Base-by-base conservation (phyloP, 2,329 filamentous ascomycete species). In the Trichoderma semiorbis region DNA sequence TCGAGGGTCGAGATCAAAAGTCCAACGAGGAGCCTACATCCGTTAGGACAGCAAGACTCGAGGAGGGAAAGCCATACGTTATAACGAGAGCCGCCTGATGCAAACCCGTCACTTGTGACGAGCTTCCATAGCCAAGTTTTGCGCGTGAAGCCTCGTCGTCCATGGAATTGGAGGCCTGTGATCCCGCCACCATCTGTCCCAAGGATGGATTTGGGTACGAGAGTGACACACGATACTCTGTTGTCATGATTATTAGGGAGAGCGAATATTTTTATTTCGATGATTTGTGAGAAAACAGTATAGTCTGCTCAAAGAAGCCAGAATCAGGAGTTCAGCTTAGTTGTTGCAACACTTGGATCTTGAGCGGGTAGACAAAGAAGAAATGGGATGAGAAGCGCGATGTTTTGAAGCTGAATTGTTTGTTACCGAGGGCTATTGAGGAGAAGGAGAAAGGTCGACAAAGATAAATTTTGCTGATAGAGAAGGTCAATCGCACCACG, bases 1-100 rank as follows among this genome's bases (percentile, higher is more conserved):
- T 89, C 87, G 50, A 89, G 81, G 30, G 85, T 88, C 5, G 87
- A 88, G 74, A 89, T 87, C 18, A 89, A 81, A 3, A 89, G 81
- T 3, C 87, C 87, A 3, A 84, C 74, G 11, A 88, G 82, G 64
- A 88, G 81, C 57, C 85, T 88, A 55, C 12, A 39, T 10, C 36
- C 14, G 67, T 65, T 47, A 67, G 69, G 62, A 26, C 5, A 5
- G 14, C n/a, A 26, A 26, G 28, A 21, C 11, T n/a, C n/a, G 21
- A 16, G 28, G 58, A 50, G 36, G 14, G 5, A 26, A n/a, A 68
- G 43, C 18, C 72, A 30, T 74, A 76, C 74, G 72, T 74, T 63
- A 70, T 61, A 18, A 75, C 72, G 6, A 76, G 62, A 7, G 71
- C 67, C 7, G 53, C 57, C 47, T 73, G 73, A 24, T 70, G 69